Evolutionary conservation across 2,329 filamentous ascomycete genomes (phyloP).

Genomic region (Balansia obtecta): DNA sequence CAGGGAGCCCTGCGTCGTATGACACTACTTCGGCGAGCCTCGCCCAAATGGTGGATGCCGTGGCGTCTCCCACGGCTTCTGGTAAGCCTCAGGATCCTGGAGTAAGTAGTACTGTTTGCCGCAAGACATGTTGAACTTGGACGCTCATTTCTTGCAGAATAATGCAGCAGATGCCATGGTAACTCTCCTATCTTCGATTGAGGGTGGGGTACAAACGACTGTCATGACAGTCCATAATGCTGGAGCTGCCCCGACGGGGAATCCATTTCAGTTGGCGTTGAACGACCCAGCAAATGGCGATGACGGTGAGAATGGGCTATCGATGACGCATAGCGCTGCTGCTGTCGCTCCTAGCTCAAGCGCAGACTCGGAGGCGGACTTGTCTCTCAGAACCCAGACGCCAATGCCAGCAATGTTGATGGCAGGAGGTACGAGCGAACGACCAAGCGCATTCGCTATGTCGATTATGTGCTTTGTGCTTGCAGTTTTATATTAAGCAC

Average conservation of each 20-base stretch:
- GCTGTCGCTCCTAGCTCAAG: not conserved
- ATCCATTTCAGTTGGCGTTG: not conserved
- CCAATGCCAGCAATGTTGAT: slow-evolving; percentile 2
- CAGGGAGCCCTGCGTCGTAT: not conserved
- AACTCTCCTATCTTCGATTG: slow-evolving; percentile 14
- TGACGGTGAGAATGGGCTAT: not conserved
- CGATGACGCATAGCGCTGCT: not conserved
- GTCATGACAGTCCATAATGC: slow-evolving; percentile 7
- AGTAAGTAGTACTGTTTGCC: not conserved
- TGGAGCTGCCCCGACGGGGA: not conserved
- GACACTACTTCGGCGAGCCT: not conserved
- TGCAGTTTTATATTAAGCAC: not conserved
- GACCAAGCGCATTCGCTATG: not conserved
- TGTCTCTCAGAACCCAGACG: not conserved
- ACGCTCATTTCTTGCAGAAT: not conserved
- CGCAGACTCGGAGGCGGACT: not conserved
- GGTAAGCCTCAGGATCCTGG: not conserved
- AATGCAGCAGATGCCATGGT: slow-evolving; percentile 6
- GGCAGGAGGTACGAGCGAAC: not conserved
- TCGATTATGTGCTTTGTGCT: not conserved
- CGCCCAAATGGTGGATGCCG: slow-evolving; percentile 1
- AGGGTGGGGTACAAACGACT: slow-evolving; percentile 11
- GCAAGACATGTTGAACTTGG: not conserved
- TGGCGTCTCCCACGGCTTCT: not conserved
- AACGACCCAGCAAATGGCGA: not conserved